phyloP scores from a whole-genome alignment of 139 green algal species.

The Pleodorina starrii region DNA sequence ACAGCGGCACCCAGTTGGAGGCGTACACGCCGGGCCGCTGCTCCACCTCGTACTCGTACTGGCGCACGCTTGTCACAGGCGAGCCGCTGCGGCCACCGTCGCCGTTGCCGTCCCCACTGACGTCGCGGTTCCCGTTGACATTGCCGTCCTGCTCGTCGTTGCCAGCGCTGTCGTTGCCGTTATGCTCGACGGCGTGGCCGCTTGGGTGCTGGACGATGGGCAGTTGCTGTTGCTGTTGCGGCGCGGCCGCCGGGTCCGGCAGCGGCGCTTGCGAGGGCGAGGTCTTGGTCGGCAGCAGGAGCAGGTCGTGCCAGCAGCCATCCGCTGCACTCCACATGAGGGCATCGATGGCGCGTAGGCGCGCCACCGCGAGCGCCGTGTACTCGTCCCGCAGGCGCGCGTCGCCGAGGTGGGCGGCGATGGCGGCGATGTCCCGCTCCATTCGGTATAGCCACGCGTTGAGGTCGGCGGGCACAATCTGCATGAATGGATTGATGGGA shows the following conservation, averaged over 20 bases:
- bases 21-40: slow-evolving; percentile 64
- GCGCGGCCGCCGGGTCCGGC: too few species aligned
- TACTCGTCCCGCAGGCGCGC: neutral
- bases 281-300: too few species aligned
- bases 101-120: too few species aligned
- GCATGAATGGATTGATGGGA: too few species aligned
- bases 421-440: slow-evolving; percentile 62
- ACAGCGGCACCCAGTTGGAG: slow-evolving; percentile 92
- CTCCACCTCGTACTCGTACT: neutral
- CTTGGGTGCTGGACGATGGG: too few species aligned
- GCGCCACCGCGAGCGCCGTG: slow-evolving; percentile 20
- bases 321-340: slow-evolving; percentile 79
- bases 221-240: too few species aligned
- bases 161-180: too few species aligned
- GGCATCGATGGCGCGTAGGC: slow-evolving; percentile 69
- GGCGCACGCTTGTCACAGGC: neutral
- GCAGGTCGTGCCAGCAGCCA: slow-evolving; percentile 82
- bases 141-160: too few species aligned
- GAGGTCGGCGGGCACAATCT: slow-evolving; percentile 91
- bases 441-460: slow-evolving; percentile 88
- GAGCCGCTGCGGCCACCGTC: neutral
- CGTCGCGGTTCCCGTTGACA: too few species aligned
- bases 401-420: slow-evolving; percentile 61
- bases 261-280: too few species aligned
- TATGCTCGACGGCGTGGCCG: too few species aligned